Evolutionary conservation across 2,329 filamentous ascomycete species (phyloP).

Genomic region (Hymenoscyphus infarciens): DNA sequence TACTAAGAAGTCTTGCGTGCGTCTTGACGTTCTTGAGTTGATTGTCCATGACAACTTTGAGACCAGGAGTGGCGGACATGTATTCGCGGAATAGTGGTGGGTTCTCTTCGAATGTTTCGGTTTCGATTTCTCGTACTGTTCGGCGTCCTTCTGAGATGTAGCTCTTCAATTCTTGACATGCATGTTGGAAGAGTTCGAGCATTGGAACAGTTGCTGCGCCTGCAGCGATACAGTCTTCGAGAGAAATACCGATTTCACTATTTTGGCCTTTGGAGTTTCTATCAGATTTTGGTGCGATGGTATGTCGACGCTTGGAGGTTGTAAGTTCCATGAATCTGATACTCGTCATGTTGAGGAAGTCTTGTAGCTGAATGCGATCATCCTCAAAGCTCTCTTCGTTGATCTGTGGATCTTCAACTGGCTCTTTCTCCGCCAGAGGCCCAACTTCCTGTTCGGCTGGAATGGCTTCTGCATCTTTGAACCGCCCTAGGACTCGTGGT

Average conservation of each 20-base stretch:
- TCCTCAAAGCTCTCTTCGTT: constrained; percentile 38
- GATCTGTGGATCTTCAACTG: constrained; percentile 47
- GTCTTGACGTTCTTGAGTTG: constrained; percentile 98
- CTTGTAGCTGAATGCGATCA: constrained; percentile 75
- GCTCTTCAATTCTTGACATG: constrained; percentile 90
- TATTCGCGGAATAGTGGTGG: constrained; percentile 91
- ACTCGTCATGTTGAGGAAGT: constrained; percentile 91
- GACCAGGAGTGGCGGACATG: constrained; percentile 75
- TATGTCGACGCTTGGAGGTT: constrained; percentile 91
- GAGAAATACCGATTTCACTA: constrained; percentile 44
- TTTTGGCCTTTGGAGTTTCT: constrained; percentile 34
- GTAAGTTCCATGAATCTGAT: constrained; percentile 98
- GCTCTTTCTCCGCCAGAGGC: constrained; percentile 40
- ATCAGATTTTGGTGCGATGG: constrained; percentile 57
- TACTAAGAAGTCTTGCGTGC: constrained; percentile 82
- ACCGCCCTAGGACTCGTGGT: constrained; percentile 53
- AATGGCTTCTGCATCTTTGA: constrained; percentile 48
- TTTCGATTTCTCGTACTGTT: constrained; percentile 87
- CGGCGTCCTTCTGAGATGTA: constrained; percentile 92
- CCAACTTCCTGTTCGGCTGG: constrained; percentile 40
- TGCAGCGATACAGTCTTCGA: constrained; percentile 80
- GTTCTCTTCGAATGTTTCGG: constrained; percentile 83
- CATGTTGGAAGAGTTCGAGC: constrained; percentile 92
- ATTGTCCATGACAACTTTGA: constrained; percentile 85
- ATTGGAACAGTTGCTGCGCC: constrained; percentile 89